Conservation (phyloP, 2,329 filamentous ascomycete genomes). For the Plectosphaerella plurivora region DNA sequence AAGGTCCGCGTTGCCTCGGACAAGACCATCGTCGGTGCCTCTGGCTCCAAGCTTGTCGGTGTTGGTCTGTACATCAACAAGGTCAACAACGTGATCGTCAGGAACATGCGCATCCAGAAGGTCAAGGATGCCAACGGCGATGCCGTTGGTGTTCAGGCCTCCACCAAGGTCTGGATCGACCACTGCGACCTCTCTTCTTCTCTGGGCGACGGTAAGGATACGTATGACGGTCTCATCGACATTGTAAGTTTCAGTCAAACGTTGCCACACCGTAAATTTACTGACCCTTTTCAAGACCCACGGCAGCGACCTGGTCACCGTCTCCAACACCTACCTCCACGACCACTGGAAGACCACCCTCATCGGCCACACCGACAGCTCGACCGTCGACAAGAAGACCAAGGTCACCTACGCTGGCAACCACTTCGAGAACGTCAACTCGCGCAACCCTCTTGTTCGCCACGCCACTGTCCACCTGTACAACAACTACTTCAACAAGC, state of each 20-base stretch:
- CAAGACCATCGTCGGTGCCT: constrained; percentile 39
- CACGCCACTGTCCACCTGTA: constrained; percentile 62
- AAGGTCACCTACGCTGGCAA: constrained; percentile 64
- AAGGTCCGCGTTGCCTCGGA: constrained; percentile 37
- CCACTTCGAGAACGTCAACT: constrained; percentile 61
- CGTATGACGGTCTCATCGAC: constrained; percentile 64
- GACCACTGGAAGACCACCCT: constrained; percentile 54
- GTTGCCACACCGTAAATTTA: too few species aligned
- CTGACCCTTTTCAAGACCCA: constrained; percentile 35
- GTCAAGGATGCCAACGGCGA: constrained; percentile 54
- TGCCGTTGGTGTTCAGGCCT: constrained; percentile 52
- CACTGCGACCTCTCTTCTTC: constrained; percentile 63
- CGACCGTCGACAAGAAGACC: constrained; percentile 52
- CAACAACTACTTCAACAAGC: constrained; percentile 37
- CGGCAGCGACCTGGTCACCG: constrained; percentile 56
- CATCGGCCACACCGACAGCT: constrained; percentile 55
- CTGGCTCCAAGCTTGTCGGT: constrained; percentile 32
- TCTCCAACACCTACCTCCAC: constrained; percentile 30
- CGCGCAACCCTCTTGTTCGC: constrained; percentile 56
- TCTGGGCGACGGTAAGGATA: constrained; percentile 58
- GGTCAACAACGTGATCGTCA: constrained; percentile 55
- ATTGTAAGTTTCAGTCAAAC: constrained; percentile 15
- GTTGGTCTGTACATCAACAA: constrained; percentile 49
- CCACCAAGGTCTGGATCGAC: constrained; percentile 62
- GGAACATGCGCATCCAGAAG: constrained; percentile 56